Evolutionary conservation across 148 eudicot species (phyloP).

Genomic region (Camellia lanceoleosa): DNA sequence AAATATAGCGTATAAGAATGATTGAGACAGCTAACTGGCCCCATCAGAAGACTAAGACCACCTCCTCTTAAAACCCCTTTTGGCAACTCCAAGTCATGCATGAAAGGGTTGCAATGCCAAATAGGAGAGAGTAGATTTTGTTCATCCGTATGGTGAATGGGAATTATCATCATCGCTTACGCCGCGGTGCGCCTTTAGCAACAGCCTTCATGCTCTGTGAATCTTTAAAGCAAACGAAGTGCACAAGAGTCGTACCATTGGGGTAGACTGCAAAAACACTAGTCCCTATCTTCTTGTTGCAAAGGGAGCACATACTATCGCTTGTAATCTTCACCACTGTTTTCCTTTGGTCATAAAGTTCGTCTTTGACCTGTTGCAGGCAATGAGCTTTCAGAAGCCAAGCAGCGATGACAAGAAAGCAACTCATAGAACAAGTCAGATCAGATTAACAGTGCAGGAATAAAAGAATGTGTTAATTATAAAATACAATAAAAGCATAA

Average conservation of each 20-base stretch:
- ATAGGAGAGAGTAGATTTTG: neutral
- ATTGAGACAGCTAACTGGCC: neutral
- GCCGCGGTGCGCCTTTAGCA: conserved; percentile 50
- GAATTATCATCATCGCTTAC: conserved; percentile 45
- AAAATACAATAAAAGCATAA: neutral
- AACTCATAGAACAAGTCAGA: neutral
- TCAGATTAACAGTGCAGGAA: neutral
- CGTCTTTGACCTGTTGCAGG: conserved; percentile 76
- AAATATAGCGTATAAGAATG: neutral
- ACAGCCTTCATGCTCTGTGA: conserved; percentile 93
- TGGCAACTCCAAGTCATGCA: neutral
- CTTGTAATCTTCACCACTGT: conserved; percentile 77
- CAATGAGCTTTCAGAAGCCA: neutral
- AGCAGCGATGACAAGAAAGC: neutral
- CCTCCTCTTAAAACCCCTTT: neutral
- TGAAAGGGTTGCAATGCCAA: neutral
- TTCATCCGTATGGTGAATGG: neutral
- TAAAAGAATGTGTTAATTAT: neutral
- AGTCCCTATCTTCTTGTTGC: conserved; percentile 95
- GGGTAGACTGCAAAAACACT: conserved; percentile 99
- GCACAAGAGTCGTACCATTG: conserved; percentile 83
- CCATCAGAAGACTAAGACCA: neutral
- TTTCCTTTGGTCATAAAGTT: conserved; percentile 74
- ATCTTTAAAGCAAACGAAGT: conserved; percentile 94
- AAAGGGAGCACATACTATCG: conserved; percentile 86